Evolutionary conservation across 495 filamentous ascomycete species (phyloP), one percentile per base, ranked within the genome.

Genomic region (Penicillium cinerascens): DNA sequence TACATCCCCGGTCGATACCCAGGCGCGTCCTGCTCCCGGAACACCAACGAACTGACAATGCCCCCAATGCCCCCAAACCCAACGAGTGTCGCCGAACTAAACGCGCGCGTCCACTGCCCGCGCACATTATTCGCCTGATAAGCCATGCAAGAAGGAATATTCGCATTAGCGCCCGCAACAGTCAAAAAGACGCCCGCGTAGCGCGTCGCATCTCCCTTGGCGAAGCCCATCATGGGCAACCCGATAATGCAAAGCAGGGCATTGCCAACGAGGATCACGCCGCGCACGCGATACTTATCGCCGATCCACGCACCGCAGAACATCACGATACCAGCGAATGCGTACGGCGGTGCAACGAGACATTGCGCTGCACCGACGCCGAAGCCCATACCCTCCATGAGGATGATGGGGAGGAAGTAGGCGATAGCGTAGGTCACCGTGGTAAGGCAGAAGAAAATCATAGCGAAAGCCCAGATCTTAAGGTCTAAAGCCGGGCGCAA

Each of bases 61-160:
- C 83, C 83, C 18, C 84, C 84, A 44, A 86, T 69, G 17, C 77
- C 80, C 10, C 81, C 82, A 33, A 76, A 66, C 6, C 75, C 77
- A 1, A 75, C 79, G 15, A 83, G 71, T 0, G 76, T 79, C 0
- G 83, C 82, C 27, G 78, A 81, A 42, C 69, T 73, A 22, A 87
- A 75, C 0, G 83, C 84, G 11, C 83, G 76, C 42, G 81, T 85
- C 83, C 82, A 86, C 56, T 87, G 83, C 1, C 83, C 83, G 25
- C 80, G 80, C 58, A 86, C 75, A 52, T 87, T 87, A 63, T 85
- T 86, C 7, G 81, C 78, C 60, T 87, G 83, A 59, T 84, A 86
- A 0, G 82, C 76, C 75, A 87, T 67, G 6, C 68, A 66, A 3
- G 68, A 50, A n/a, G 73, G 84, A 33, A 85, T 76, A 60, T 85